Conservation (phyloP, 371 early-diverging fungal genomes). For the Umbelopsis sp. region DNA sequence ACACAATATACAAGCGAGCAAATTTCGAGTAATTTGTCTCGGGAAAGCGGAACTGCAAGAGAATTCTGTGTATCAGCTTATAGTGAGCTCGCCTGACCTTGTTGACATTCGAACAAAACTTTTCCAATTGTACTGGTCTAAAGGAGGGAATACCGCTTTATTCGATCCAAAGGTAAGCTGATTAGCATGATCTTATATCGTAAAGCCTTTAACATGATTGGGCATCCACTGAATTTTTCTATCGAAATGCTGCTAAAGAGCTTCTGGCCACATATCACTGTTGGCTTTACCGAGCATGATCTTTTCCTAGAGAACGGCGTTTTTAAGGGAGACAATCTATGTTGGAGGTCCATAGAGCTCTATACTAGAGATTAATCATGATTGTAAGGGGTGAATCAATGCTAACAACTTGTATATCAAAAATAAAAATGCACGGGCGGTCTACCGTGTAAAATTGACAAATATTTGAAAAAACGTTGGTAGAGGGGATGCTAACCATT, state of each 20-base stretch:
- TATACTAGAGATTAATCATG: neutral
- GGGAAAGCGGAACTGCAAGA: slow-evolving; percentile 50
- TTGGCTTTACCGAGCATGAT: slow-evolving; percentile 70
- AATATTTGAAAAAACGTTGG: no score
- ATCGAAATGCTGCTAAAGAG: slow-evolving; percentile 25
- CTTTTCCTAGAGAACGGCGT: slow-evolving; percentile 72
- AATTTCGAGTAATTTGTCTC: slow-evolving; percentile 64
- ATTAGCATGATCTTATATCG: no score
- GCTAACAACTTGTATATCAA: no score
- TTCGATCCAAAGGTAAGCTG: slow-evolving; percentile 54
- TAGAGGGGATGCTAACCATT: no score
- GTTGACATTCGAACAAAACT: slow-evolving; percentile 53
- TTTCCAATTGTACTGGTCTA: slow-evolving; percentile 48
- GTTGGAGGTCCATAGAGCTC: slow-evolving; percentile 46
- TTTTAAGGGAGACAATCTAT: slow-evolving; percentile 75
- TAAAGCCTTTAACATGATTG: no score
- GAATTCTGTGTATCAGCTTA: slow-evolving; percentile 46
- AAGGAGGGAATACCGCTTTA: slow-evolving; percentile 63
- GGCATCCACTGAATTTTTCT: no score
- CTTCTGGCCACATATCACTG: slow-evolving; percentile 75
- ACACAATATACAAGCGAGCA: slow-evolving; percentile 57
- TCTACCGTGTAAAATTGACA: no score
- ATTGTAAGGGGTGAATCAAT: neutral
- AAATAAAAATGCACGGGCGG: no score
- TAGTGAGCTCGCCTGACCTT: slow-evolving; percentile 42